A percentile compares a stretch with the other conserved stretches of the same genome.
Conservation (phyloP, 2,329 filamentous ascomycete genomes). For the Neurospora crassa region DNA sequence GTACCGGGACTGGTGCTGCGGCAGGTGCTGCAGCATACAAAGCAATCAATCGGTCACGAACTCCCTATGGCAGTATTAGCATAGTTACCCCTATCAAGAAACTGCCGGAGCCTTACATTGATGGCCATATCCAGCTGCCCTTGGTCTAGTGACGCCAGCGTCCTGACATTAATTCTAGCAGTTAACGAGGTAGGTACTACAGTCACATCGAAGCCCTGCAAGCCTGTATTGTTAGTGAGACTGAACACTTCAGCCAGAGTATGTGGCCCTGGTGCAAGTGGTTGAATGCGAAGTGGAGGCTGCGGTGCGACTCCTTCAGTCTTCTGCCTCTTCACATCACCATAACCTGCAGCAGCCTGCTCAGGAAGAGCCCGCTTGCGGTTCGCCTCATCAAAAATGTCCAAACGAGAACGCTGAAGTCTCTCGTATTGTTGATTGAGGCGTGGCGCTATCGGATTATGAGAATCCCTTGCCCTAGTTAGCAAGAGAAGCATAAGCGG, state of each 20-base stretch:
- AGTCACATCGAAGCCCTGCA: slow-evolving; percentile 75
- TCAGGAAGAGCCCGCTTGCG: slow-evolving; percentile 67
- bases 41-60: slow-evolving; percentile 39
- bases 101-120: slow-evolving; percentile 39
- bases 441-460: slow-evolving; percentile 61
- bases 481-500: slow-evolving; percentile 6
- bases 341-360: slow-evolving; percentile 60
- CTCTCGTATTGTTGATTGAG: slow-evolving; percentile 85
- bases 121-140: slow-evolving; percentile 63
- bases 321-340: slow-evolving; percentile 78
- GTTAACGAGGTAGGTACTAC: slow-evolving; percentile 67
- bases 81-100: not conserved
- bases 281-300: slow-evolving; percentile 48
- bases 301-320: slow-evolving; percentile 40
- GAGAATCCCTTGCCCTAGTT: slow-evolving; percentile 55
- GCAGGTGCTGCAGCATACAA: slow-evolving; percentile 29
- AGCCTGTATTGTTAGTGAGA: slow-evolving; percentile 62
- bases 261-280: slow-evolving; percentile 65
- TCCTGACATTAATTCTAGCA: slow-evolving; percentile 69
- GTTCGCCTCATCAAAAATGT: slow-evolving; percentile 68
- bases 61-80: slow-evolving; percentile 28
- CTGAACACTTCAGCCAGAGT: slow-evolving; percentile 81
- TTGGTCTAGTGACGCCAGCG: slow-evolving; percentile 63
- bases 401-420: slow-evolving; percentile 65
- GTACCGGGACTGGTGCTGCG: slow-evolving; percentile 20